Conservation (phyloP, 139 green algal species). For the Picochlorum sp. region DNA sequence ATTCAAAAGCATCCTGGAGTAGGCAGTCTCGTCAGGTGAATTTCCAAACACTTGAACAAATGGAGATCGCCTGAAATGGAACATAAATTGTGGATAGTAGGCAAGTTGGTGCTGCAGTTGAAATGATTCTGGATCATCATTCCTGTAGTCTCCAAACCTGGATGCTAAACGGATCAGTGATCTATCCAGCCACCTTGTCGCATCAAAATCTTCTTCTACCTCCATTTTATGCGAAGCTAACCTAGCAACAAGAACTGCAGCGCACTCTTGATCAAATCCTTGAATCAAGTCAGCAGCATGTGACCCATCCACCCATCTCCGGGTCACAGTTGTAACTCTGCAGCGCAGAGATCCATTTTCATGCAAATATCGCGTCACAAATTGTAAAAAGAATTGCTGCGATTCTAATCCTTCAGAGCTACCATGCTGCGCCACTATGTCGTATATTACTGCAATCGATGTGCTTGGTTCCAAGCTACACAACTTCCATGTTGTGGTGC, state of each 20-base stretch:
- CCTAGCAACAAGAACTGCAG: conserved; percentile 77
- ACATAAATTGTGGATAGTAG: conserved; percentile 99
- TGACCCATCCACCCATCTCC: conserved; percentile 61
- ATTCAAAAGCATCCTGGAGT: conserved; percentile 79
- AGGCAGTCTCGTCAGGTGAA: conserved; percentile 93
- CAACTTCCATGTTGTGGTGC: conserved; percentile 86
- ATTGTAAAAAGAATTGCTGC: conserved; percentile 91
- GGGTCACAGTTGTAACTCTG: conserved; percentile 84
- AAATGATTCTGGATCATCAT: conserved; percentile 91
- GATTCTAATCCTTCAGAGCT: background rate
- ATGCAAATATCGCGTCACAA: conserved; percentile 79
- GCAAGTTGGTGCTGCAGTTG: conserved; percentile 68
- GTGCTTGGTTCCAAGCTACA: conserved; percentile 60
- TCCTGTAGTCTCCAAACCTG: conserved; percentile 55
- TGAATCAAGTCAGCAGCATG: conserved; percentile 61
- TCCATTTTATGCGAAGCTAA: conserved; percentile 81
- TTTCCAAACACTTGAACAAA: conserved; percentile 97
- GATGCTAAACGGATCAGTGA: conserved; percentile 41
- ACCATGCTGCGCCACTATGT: conserved; percentile 54
- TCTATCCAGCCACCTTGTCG: conserved; percentile 85
- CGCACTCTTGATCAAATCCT: conserved; percentile 94
- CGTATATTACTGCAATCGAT: conserved; percentile 65
- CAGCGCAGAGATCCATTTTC: conserved; percentile 61
- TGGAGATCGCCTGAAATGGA: conserved; percentile 89
- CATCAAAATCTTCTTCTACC: conserved; percentile 94